These are phyloP conservation scores for Microcyclosporella mali DNA, from an alignment of 2,329 filamentous ascomycete species.

Conservation along the genomic window DNA sequence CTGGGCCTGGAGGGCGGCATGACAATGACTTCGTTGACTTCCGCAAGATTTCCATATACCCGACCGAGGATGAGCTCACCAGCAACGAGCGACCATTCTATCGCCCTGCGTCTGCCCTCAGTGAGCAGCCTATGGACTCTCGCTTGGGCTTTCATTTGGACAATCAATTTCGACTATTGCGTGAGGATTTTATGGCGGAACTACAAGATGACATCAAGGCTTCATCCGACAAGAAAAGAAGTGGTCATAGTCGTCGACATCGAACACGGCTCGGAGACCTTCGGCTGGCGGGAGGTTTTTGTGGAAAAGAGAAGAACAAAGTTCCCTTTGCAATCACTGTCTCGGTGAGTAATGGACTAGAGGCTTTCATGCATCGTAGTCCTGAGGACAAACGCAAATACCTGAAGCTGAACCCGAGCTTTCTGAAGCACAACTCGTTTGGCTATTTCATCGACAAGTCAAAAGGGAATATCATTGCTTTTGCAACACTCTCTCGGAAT, in stretches of 20 bases:
- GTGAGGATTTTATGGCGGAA: conserved; percentile 65
- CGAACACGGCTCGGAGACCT: conserved; percentile 38
- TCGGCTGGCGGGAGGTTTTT: conserved; percentile 21
- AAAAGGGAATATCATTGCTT: conserved; percentile 50
- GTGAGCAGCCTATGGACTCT: conserved; percentile 31
- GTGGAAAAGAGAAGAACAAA: conserved; percentile 4
- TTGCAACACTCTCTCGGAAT: conserved; percentile 54
- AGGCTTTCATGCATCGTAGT: not conserved
- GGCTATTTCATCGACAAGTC: conserved; percentile 53
- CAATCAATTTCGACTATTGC: conserved; percentile 64
- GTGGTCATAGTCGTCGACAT: conserved; percentile 27
- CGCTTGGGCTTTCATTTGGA: conserved; percentile 53
- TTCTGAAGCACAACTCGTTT: conserved; percentile 56
- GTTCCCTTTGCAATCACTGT: conserved; percentile 5
- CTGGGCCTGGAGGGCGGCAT: conserved; percentile 58
- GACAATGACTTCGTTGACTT: conserved; percentile 65
- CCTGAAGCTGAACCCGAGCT: conserved; percentile 42
- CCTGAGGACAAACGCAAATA: conserved; percentile 38
- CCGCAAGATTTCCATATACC: conserved; percentile 56
- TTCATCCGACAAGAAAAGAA: conserved; percentile 44
- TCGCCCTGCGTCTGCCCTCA: conserved; percentile 47
- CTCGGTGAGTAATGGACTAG: conserved; percentile 2
- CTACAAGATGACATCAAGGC: conserved; percentile 56
- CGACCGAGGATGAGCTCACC: conserved; percentile 59
- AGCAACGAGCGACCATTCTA: conserved; percentile 52